Conservation (phyloP, 257 asterid species). For the Ocimum tenuiflorum region DNA sequence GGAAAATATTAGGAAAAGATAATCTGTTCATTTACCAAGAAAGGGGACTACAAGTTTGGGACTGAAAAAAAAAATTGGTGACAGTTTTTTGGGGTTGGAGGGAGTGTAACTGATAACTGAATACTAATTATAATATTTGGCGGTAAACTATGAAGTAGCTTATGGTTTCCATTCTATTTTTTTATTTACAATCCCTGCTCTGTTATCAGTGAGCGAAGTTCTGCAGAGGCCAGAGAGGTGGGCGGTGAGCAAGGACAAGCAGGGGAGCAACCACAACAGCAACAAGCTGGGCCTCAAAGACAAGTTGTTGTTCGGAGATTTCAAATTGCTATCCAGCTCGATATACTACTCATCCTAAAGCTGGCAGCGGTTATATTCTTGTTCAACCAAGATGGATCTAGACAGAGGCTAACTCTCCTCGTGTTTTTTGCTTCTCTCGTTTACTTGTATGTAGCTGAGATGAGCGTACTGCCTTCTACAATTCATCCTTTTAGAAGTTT, state of each 20-base stretch:
- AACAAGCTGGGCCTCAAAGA: conserved; percentile 60
- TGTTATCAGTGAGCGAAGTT: conserved; percentile 47
- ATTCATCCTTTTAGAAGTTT: background rate
- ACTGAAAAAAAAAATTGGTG: no score
- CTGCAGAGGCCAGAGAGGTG: conserved; percentile 46
- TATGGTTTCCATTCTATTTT: conserved; percentile 4
- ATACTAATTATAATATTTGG: background rate
- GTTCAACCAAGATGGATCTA: conserved; percentile 95
- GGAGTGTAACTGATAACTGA: background rate
- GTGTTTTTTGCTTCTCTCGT: conserved; percentile 69
- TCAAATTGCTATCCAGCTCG: conserved; percentile 83
- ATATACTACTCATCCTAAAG: conserved; percentile 72
- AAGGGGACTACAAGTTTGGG: no score
- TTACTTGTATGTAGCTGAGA: conserved; percentile 61
- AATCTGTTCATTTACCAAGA: no score
- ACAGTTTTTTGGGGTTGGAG: no score
- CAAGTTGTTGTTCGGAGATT: conserved; percentile 74
- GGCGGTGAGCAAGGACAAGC: conserved; percentile 58
- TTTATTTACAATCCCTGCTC: conserved; percentile 2
- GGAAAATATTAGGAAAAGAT: no score
- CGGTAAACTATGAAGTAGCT: background rate
- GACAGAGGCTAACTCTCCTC: conserved; percentile 74
- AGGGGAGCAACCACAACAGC: conserved; percentile 53
- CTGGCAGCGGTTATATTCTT: conserved; percentile 85
- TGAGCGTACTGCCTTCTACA: background rate